Evolutionary conservation across 164 flowering plant genomes (phyloP).

Genomic region (Magnolia changhungtana): DNA sequence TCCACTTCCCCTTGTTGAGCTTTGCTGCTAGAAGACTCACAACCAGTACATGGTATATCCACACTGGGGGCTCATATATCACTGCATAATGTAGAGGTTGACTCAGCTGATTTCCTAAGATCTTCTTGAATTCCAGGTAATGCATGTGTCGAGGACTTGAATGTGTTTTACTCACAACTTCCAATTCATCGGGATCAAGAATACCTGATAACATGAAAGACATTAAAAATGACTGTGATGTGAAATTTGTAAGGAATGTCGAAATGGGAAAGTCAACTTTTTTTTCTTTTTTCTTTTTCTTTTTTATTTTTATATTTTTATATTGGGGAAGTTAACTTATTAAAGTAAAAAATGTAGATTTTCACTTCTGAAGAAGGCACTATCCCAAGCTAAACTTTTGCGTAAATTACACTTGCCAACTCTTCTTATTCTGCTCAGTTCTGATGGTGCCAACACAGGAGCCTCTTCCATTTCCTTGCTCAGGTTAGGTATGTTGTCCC

Average conservation of each 20-base stretch:
- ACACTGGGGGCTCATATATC: constrained; percentile 51
- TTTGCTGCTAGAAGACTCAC: constrained; percentile 13
- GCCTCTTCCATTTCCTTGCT: constrained; percentile 18
- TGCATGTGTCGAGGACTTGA: constrained; percentile 25
- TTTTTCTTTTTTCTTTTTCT: too few species aligned
- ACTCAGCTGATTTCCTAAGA: constrained; percentile 56
- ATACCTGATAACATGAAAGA: constrained; percentile 48
- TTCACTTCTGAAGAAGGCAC: constrained; percentile 55
- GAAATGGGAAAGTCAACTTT: background rate
- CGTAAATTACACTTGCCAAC: constrained; percentile 72
- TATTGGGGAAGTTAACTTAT: background rate
- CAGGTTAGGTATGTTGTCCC: constrained; percentile 4
- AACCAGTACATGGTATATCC: too few species aligned
- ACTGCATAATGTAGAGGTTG: constrained; percentile 67
- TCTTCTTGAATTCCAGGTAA: constrained; percentile 85
- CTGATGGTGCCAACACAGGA: constrained; percentile 30
- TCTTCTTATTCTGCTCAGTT: constrained; percentile 34
- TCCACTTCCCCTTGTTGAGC: constrained; percentile 17
- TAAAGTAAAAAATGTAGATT: background rate
- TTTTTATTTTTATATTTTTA: too few species aligned
- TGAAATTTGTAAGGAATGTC: background rate
- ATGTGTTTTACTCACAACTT: constrained; percentile 63
- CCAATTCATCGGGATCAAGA: constrained; percentile 83
- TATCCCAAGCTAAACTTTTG: constrained; percentile 98
- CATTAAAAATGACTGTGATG: background rate